Evolutionary conservation across 139 green algal genomes (phyloP).

Genomic region (Coelastrella sp.): DNA sequence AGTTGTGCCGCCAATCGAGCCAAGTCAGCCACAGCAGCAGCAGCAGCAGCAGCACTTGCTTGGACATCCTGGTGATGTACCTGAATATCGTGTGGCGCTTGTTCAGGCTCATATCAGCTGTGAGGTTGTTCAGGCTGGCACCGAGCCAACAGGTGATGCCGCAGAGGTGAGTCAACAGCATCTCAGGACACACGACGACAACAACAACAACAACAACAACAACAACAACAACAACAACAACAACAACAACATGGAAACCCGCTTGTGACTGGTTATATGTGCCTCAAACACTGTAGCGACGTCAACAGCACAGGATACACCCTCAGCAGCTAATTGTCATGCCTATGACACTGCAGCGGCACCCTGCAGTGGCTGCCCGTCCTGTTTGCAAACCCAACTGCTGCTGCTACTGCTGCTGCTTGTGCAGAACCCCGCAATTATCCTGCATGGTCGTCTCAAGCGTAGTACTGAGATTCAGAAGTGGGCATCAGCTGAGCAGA

Average conservation of each 20-base stretch:
- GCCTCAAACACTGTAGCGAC: too few relatives aligned
- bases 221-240: too few relatives aligned
- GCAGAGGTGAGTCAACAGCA: background rate
- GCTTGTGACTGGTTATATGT: too few relatives aligned
- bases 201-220: too few relatives aligned
- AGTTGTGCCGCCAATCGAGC: background rate
- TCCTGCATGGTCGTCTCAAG: background rate
- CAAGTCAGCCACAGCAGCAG: constrained; percentile 13
- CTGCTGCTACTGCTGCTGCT: background rate
- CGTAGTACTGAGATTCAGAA: background rate
- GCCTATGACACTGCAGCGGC: too few relatives aligned
- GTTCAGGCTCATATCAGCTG: constrained; percentile 24
- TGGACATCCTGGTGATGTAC: background rate
- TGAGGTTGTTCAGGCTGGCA: background rate
- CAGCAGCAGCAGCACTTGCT: background rate
- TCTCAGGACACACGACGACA: background rate
- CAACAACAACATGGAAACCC: too few relatives aligned
- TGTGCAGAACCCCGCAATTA: background rate
- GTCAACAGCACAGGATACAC: too few relatives aligned
- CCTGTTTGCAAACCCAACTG: too few relatives aligned
- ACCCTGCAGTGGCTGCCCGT: background rate
- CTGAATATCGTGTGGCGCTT: constrained; percentile 1
- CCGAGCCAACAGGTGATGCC: background rate
- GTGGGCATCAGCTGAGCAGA: background rate
- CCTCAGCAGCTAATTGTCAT: too few relatives aligned